A percentile compares a stretch with the other conserved stretches of the same genome.
phyloP scores from a whole-genome alignment of 768 basidiomycete genomes.

The Suillus occidentalis region DNA sequence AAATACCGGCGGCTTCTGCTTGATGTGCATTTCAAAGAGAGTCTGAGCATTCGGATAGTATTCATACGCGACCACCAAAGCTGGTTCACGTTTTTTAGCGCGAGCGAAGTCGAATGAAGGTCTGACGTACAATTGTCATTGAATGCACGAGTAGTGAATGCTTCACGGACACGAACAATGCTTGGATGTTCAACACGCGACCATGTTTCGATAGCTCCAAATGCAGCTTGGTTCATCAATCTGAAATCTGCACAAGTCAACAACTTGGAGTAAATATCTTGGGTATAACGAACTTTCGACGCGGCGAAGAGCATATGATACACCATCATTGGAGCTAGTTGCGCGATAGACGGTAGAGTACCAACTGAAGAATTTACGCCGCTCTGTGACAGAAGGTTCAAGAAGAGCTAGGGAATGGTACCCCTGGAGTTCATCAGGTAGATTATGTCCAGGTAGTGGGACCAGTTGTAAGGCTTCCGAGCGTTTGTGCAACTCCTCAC shows the following conservation, averaged over 20 bases:
- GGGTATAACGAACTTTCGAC: constrained; percentile 68
- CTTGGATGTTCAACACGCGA: constrained; percentile 80
- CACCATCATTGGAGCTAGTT: constrained; percentile 71
- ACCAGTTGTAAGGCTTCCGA: constrained; percentile 43
- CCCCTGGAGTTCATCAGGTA: constrained; percentile 87
- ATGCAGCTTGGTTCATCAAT: constrained; percentile 77
- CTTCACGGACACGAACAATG: constrained; percentile 82
- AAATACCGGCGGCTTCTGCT: constrained; percentile 45
- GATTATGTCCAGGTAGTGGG: constrained; percentile 44
- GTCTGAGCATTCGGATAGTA: constrained; percentile 86
- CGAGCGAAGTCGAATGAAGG: background rate
- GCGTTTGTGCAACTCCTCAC: constrained; percentile 55
- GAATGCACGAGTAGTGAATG: constrained; percentile 93
- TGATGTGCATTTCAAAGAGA: constrained; percentile 76
- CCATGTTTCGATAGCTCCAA: constrained; percentile 84
- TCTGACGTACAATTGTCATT: constrained; percentile 79
- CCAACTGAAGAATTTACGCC: constrained; percentile 79
- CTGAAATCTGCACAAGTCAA: constrained; percentile 65
- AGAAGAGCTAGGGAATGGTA: constrained; percentile 88
- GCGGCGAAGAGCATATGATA: constrained; percentile 74
- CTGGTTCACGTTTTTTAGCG: constrained; percentile 38
- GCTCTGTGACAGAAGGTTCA: constrained; percentile 55
- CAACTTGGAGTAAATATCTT: constrained; percentile 8
- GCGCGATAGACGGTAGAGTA: constrained; percentile 85
- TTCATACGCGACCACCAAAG: constrained; percentile 88